phyloP scores from a whole-genome alignment of 495 filamentous ascomycete species.

The Daldinia childiae region DNA sequence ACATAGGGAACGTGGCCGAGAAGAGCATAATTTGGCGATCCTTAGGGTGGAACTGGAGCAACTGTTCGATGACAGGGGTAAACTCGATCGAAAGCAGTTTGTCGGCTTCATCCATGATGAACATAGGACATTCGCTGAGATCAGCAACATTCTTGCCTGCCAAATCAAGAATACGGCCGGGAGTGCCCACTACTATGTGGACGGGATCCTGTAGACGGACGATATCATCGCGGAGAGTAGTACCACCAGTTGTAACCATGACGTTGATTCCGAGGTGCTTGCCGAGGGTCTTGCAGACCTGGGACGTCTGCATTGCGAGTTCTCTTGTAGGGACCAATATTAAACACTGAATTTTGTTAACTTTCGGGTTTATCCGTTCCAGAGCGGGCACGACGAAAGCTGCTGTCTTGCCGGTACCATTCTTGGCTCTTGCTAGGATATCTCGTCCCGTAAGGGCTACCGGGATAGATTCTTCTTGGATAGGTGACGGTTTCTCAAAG shows the following conservation, averaged over 20 bases:
- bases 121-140: constrained; percentile 94
- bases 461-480: constrained; percentile 98
- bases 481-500: constrained; percentile 97
- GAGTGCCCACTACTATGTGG: constrained; percentile 97
- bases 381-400: constrained; percentile 97
- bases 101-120: constrained; percentile 99
- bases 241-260: constrained; percentile 98
- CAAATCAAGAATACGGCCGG: constrained; percentile 92
- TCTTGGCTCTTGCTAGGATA: constrained; percentile 96
- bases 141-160: constrained; percentile 95
- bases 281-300: constrained; percentile 97
- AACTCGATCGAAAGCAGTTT: constrained; percentile 97
- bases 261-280: constrained; percentile 98
- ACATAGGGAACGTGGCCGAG: constrained; percentile 94
- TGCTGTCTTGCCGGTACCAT: constrained; percentile 97
- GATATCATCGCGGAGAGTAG: constrained; percentile 94
- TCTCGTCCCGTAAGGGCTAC: constrained; percentile 95
- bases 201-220: constrained; percentile 92
- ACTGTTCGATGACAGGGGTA: constrained; percentile 94
- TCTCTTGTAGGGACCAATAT: constrained; percentile 97
- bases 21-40: constrained; percentile 99
- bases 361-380: constrained; percentile 94
- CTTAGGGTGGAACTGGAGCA: constrained; percentile 91
- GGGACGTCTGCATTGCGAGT: constrained; percentile 97
- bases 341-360: constrained; percentile 91